These are phyloP conservation scores for Tulasnella sp. DNA, from an alignment of 768 basidiomycete genomes.

Conservation along the genomic window DNA sequence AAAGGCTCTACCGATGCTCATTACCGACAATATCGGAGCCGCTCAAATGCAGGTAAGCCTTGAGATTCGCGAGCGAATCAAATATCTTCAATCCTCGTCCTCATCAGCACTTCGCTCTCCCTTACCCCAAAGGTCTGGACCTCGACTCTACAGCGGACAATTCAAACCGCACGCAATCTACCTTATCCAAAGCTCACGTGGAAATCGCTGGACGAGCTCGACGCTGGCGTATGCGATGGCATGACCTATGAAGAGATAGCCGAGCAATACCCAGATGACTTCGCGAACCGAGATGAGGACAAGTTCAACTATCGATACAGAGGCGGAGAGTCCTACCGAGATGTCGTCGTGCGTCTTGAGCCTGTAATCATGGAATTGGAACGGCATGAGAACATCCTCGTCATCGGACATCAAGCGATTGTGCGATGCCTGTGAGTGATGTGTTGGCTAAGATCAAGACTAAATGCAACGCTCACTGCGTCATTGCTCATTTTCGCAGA, in stretches of 20 bases:
- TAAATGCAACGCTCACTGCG: neutral
- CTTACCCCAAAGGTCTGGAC: conserved; percentile 83
- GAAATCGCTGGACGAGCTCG: conserved; percentile 97
- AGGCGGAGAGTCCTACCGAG: conserved; percentile 94
- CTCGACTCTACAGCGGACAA: conserved; percentile 88
- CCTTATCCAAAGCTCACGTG: conserved; percentile 90
- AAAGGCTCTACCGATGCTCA: conserved; percentile 68
- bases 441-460: neutral
- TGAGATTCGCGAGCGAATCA: conserved; percentile 1
- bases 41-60: conserved; percentile 64
- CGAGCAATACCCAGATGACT: conserved; percentile 95
- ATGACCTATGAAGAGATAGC: conserved; percentile 99
- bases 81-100: neutral
- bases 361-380: conserved; percentile 99
- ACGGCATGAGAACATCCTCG: conserved; percentile 91
- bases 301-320: conserved; percentile 99
- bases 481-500: conserved; percentile 31
- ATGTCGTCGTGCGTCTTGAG: conserved; percentile 89
- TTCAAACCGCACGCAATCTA: conserved; percentile 74
- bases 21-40: conserved; percentile 85
- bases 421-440: conserved; percentile 42
- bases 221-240: conserved; percentile 97
- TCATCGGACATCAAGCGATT: conserved; percentile 93
- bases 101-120: neutral
- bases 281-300: conserved; percentile 95